Evolutionary conservation across 2,329 filamentous ascomycete species (phyloP).

Genomic region (Alternaria brassicicola): DNA sequence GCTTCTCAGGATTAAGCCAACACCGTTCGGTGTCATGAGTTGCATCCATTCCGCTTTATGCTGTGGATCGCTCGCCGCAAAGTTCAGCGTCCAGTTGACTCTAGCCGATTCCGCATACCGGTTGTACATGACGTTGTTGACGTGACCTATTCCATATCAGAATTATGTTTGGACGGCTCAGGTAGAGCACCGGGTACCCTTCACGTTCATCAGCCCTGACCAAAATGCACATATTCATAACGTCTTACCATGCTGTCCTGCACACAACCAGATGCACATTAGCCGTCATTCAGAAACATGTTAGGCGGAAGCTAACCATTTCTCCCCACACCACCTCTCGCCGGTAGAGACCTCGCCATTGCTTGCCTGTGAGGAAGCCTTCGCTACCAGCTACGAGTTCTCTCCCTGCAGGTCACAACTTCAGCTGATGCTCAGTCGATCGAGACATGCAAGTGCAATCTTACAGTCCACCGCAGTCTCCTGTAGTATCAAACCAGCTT

Average conservation of each 20-base stretch:
- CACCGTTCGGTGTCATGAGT: conserved; percentile 68
- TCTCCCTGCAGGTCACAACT: conserved; percentile 51
- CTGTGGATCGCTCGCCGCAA: conserved; percentile 66
- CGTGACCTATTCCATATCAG: conserved; percentile 63
- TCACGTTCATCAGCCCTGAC: conserved; percentile 6
- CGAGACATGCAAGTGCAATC: not conserved
- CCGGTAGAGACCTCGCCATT: conserved; percentile 66
- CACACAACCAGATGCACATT: conserved; percentile 27
- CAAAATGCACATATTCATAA: not conserved
- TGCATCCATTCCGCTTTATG: conserved; percentile 70
- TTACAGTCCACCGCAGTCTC: conserved; percentile 67
- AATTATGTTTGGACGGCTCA: conserved; percentile 4
- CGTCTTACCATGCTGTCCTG: conserved; percentile 62
- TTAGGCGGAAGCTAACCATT: conserved; percentile 64
- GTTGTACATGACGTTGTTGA: conserved; percentile 86
- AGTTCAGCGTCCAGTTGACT: conserved; percentile 77
- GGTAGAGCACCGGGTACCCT: conserved; percentile 16
- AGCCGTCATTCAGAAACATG: conserved; percentile 20
- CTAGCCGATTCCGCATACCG: conserved; percentile 82
- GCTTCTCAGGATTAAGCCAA: conserved; percentile 78
- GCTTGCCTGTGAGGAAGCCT: conserved; percentile 71
- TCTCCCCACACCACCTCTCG: conserved; percentile 83
- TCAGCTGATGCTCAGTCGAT: not conserved
- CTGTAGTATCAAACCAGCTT: conserved; percentile 65
- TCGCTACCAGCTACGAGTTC: conserved; percentile 74